Conservation (phyloP, 305 asterid species). For the Fraxinus angustifolia region DNA sequence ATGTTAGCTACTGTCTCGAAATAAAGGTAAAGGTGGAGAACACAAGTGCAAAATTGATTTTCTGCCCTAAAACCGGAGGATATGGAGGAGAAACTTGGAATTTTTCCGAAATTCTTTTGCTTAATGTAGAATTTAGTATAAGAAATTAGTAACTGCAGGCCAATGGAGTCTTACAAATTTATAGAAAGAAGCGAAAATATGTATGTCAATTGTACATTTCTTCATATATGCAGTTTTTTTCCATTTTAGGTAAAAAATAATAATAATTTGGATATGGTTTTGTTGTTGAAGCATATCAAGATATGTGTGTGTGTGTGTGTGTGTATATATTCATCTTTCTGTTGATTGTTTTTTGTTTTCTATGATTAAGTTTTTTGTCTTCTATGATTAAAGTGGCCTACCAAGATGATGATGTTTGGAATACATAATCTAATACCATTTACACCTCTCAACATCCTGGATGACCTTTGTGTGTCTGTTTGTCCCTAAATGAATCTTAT, state of each 20-base stretch:
- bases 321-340: background rate
- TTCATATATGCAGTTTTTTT: slow-evolving; percentile 4
- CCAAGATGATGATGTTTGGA: slow-evolving; percentile 26
- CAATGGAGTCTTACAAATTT: background rate
- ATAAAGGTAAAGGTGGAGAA: background rate
- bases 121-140: slow-evolving; percentile 14
- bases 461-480: background rate
- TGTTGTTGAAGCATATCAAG: background rate
- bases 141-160: slow-evolving; percentile 12
- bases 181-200: background rate
- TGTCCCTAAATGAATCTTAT: slow-evolving; percentile 18
- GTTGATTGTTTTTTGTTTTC: background rate
- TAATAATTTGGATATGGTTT: background rate
- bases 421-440: background rate
- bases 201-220: slow-evolving; percentile 24
- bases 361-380: background rate
- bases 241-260: background rate
- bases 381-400: slow-evolving; percentile 19
- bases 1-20: slow-evolving; percentile 20
- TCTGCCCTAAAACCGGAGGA: background rate
- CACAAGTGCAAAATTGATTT: background rate
- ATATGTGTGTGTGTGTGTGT: background rate
- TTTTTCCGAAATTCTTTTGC: background rate
- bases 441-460: slow-evolving; percentile 26
- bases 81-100: background rate